A percentile compares a stretch with the other conserved stretches of the same genome.
phyloP scores from a whole-genome alignment of 2,329 filamentous ascomycete genomes.

The Arthrobotrys conoides region DNA sequence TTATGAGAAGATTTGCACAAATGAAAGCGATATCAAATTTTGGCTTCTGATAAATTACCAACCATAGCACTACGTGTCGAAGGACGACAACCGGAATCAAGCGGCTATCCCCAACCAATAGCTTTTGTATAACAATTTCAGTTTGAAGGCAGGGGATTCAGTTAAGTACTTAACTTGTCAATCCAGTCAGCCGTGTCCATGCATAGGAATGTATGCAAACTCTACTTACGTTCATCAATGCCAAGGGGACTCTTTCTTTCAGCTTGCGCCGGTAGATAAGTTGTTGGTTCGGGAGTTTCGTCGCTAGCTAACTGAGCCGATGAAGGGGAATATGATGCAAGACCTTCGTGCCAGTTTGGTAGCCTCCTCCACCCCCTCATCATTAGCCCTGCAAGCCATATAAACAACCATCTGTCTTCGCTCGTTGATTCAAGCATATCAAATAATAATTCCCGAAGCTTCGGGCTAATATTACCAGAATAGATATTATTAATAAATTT shows the following conservation, averaged over 20 bases:
- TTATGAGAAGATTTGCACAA: too few species aligned
- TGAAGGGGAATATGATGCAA: not conserved
- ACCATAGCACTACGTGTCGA: too few species aligned
- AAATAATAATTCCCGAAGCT: not conserved
- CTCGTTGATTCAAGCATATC: constrained; percentile 7
- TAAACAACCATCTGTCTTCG: constrained; percentile 1
- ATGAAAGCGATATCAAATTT: too few species aligned
- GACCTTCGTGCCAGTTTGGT: not conserved
- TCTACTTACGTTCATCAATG: not conserved
- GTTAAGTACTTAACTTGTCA: too few species aligned
- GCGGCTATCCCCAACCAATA: too few species aligned
- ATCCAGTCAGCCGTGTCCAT: too few species aligned
- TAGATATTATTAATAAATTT: not conserved
- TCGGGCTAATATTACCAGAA: not conserved
- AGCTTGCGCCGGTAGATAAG: not conserved
- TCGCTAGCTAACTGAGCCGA: not conserved
- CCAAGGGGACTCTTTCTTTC: not conserved
- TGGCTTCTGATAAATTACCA: too few species aligned
- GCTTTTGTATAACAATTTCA: too few species aligned
- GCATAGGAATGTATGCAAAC: too few species aligned
- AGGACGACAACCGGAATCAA: too few species aligned
- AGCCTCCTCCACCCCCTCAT: not conserved
- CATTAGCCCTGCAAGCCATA: not conserved
- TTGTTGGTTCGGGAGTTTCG: not conserved
- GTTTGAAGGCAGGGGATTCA: too few species aligned